phyloP scores from a whole-genome alignment of 345 rosid genomes.

The Syzygium aqueum region DNA sequence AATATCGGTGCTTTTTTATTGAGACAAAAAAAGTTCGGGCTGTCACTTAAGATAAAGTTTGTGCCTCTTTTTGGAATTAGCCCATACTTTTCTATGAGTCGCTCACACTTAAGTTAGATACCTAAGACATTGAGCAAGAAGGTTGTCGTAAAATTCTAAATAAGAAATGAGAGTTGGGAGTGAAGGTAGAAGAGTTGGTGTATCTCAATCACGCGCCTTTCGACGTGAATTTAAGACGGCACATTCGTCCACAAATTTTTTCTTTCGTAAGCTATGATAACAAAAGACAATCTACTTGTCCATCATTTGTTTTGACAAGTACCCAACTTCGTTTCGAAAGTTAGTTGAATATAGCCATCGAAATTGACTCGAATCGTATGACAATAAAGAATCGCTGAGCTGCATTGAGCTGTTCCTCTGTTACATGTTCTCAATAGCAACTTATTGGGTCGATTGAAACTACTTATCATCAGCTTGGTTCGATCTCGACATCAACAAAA shows the following conservation, averaged over 20 bases:
- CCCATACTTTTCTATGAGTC: background rate
- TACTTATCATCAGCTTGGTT: background rate
- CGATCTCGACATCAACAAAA: background rate
- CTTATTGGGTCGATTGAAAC: background rate
- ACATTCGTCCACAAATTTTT: background rate
- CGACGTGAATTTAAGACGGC: background rate
- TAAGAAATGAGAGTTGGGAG: background rate
- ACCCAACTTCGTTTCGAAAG: background rate
- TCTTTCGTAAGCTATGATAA: background rate
- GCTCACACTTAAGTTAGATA: background rate
- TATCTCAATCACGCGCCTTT: background rate
- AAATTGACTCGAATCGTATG: background rate
- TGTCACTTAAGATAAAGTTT: no score
- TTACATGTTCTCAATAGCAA: background rate
- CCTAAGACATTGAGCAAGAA: accelerated
- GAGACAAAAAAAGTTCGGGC: no score
- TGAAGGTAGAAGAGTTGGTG: background rate
- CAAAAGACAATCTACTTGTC: background rate
- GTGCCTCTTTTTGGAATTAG: no score
- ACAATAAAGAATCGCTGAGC: background rate
- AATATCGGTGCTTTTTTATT: no score
- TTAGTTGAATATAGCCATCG: background rate
- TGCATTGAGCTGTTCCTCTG: background rate
- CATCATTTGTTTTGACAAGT: background rate
- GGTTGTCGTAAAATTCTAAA: background rate